Percentiles rank a stretch among this genome's conserved stretches.
Evolutionary conservation across 768 basidiomycete species (phyloP).

Genomic region (Termitomyces sp.): DNA sequence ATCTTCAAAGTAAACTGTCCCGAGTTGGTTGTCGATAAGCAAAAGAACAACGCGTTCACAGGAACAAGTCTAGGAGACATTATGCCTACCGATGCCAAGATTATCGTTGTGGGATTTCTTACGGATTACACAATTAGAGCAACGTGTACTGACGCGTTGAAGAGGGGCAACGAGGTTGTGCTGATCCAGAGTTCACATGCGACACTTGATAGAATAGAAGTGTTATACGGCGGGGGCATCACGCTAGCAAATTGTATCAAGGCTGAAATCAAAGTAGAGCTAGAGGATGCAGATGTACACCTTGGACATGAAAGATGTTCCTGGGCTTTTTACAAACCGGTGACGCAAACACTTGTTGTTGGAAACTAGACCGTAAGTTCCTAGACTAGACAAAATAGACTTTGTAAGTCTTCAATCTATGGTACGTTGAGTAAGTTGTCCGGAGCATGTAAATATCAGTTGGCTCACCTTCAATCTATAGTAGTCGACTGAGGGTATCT

Average conservation of each 20-base stretch:
- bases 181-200: constrained; percentile 62
- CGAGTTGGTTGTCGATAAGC: constrained; percentile 60
- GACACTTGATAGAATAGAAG: constrained; percentile 62
- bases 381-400: no score
- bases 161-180: constrained; percentile 61
- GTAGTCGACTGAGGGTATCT: no score
- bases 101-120: constrained; percentile 63
- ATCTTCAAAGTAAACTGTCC: constrained; percentile 43
- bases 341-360: constrained; percentile 17
- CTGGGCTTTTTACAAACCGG: constrained; percentile 53
- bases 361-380: no score
- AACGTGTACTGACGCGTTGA: constrained; percentile 59
- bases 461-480: no score
- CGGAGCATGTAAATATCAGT: no score
- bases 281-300: constrained; percentile 65
- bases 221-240: constrained; percentile 50
- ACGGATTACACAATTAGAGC: constrained; percentile 59
- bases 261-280: constrained; percentile 57
- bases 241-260: constrained; percentile 50
- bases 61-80: constrained; percentile 49
- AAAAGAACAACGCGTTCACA: constrained; percentile 66
- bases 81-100: constrained; percentile 49
- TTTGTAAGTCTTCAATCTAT: no score
- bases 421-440: no score
- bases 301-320: constrained; percentile 63